Percentiles rank a stretch among this genome's conserved stretches.
phyloP scores from a whole-genome alignment of 169 alveolate species.

The Plasmodium gallinaceum region DNA sequence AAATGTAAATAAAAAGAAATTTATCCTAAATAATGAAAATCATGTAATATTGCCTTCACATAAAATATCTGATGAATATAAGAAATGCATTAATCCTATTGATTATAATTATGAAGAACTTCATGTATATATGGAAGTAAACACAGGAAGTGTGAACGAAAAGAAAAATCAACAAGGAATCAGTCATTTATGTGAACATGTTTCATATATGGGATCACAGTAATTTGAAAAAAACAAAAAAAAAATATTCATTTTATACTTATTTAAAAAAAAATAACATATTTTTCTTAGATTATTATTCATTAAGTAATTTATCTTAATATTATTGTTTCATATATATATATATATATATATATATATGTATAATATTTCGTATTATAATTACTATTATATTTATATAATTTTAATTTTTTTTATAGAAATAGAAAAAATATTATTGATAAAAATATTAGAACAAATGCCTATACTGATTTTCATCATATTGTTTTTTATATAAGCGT shows the following conservation, averaged over 20 bases:
- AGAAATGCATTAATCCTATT: conserved; percentile 31
- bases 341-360: background rate
- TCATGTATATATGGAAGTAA: conserved; percentile 87
- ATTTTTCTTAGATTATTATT: too few relatives aligned
- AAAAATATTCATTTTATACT: too few relatives aligned
- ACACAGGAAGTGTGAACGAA: conserved; percentile 89
- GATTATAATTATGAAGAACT: conserved; percentile 77
- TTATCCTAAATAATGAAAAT: conserved; percentile 55
- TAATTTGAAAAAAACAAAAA: background rate
- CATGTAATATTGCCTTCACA: conserved; percentile 63
- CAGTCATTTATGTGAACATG: conserved; percentile 91
- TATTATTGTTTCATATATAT: background rate
- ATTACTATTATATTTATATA: background rate
- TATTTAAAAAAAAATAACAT: too few relatives aligned
- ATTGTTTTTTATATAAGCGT: conserved; percentile 88
- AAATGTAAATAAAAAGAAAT: conserved; percentile 35
- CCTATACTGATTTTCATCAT: conserved; percentile 91
- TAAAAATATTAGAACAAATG: conserved; percentile 88
- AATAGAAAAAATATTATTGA: conserved; percentile 39
- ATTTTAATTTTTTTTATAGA: background rate
- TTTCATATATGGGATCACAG: conserved; percentile 91
- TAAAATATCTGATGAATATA: conserved; percentile 63
- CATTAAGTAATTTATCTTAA: too few relatives aligned
- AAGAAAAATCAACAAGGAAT: conserved; percentile 88
- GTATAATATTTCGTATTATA: background rate